Evolutionary conservation across 176 grass and related monocot genomes (phyloP).

Genomic region (Chloris gayana): DNA sequence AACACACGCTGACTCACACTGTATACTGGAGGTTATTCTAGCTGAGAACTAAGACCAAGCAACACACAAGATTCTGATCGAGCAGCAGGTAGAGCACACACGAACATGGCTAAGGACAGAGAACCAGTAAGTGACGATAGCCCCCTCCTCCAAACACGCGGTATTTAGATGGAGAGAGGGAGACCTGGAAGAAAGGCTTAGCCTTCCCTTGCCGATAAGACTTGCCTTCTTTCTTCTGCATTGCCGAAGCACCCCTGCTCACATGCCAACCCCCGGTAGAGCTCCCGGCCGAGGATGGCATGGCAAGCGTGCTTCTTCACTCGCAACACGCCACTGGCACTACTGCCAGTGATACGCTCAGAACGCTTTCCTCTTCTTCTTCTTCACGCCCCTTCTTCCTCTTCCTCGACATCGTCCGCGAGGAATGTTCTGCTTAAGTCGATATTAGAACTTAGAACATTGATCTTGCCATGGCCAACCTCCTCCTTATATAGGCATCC

Average conservation of each 20-base stretch:
- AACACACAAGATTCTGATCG: slow-evolving; percentile 9
- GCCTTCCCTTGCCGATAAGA: slow-evolving; percentile 80
- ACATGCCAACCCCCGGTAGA: slow-evolving; percentile 12
- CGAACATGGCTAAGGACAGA: neutral
- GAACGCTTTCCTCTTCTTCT: slow-evolving; percentile 14
- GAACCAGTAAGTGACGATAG: slow-evolving; percentile 24
- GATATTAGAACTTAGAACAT: slow-evolving; percentile 22
- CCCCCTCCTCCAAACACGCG: slow-evolving; percentile 33
- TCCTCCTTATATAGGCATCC: slow-evolving; percentile 45
- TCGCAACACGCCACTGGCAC: neutral
- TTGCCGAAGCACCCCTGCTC: slow-evolving; percentile 34
- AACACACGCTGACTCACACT: slow-evolving; percentile 12
- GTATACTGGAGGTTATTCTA: slow-evolving; percentile 19
- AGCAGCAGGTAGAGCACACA: neutral
- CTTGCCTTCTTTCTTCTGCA: slow-evolving; percentile 66
- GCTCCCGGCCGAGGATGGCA: slow-evolving; percentile 20
- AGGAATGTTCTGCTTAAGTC: neutral
- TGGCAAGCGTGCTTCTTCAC: slow-evolving; percentile 40
- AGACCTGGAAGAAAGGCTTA: slow-evolving; percentile 82
- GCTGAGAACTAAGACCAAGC: slow-evolving; percentile 3
- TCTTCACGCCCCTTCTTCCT: slow-evolving; percentile 45
- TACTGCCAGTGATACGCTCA: neutral
- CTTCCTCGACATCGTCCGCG: slow-evolving; percentile 45
- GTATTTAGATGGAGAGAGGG: slow-evolving; percentile 65
- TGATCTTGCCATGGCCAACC: slow-evolving; percentile 14